Evolutionary conservation across 768 basidiomycete species (phyloP).

Genomic region (Leccinellum albellum): DNA sequence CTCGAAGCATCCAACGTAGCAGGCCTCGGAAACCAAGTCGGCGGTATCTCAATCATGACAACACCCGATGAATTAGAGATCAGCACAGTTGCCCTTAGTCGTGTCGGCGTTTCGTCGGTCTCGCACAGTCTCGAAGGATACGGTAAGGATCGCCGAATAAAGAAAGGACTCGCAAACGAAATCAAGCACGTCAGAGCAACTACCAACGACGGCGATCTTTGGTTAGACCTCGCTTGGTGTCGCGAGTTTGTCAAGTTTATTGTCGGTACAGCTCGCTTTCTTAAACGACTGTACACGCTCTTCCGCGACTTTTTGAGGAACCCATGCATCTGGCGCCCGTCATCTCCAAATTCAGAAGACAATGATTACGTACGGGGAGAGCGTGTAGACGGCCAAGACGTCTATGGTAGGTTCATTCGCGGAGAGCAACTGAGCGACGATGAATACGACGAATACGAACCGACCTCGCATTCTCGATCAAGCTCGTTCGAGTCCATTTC

Average conservation of each 20-base stretch:
- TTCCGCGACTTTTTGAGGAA: constrained; percentile 18
- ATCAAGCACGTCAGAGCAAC: constrained; percentile 40
- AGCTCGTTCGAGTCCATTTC: constrained; percentile 18
- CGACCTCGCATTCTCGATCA: constrained; percentile 20
- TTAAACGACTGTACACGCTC: constrained; percentile 18
- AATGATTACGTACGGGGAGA: constrained; percentile 5
- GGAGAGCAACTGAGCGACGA: constrained; percentile 55
- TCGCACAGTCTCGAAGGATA: constrained; percentile 27
- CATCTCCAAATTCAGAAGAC: constrained; percentile 7
- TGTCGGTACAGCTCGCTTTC: constrained; percentile 27
- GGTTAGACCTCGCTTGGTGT: constrained; percentile 39
- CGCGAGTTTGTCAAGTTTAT: constrained; percentile 36
- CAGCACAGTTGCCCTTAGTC: constrained; percentile 38
- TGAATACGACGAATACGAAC: constrained; percentile 40
- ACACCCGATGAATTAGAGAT: constrained; percentile 20
- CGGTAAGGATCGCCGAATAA: constrained; percentile 21
- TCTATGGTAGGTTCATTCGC: constrained; percentile 56
- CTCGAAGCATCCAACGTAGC: constrained; percentile 70
- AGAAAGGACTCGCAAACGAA: constrained; percentile 48
- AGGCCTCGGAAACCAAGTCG: constrained; percentile 74
- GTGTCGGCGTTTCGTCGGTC: constrained; percentile 40
- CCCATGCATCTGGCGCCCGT: constrained; percentile 8
- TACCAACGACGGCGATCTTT: constrained; percentile 36
- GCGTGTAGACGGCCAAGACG: constrained; percentile 33
- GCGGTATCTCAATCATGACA: constrained; percentile 38